Conservation (phyloP, 805 yeast genomes). For the Ogataea zsoltii region DNA sequence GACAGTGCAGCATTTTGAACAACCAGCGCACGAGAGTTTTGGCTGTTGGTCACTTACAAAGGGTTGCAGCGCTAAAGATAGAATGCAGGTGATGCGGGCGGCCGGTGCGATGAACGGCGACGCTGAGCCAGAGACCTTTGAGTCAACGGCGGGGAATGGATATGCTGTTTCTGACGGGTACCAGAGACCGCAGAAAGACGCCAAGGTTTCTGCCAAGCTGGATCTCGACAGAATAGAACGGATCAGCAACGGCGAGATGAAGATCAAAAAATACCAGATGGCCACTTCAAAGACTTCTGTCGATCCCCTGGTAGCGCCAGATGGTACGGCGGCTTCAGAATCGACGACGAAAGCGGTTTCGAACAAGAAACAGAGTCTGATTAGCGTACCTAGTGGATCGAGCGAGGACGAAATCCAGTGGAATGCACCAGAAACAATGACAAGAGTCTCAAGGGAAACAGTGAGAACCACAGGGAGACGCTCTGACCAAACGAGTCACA, state of each 20-base stretch:
- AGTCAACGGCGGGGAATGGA: not conserved
- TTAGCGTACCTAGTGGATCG: constrained; percentile 1
- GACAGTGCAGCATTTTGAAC: too few relatives aligned
- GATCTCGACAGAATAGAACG: constrained; percentile 8
- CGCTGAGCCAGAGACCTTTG: not conserved
- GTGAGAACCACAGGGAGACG: constrained; percentile 15
- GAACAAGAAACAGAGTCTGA: not conserved
- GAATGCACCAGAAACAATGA: constrained; percentile 2
- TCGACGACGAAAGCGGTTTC: too few relatives aligned
- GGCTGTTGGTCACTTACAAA: not conserved
- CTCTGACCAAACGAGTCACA: constrained; percentile 11
- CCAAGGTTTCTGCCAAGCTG: not conserved
- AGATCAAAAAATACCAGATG: constrained; percentile 17
- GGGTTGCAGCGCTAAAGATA: constrained; percentile 5
- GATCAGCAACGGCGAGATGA: constrained; percentile 16
- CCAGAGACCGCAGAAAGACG: not conserved
- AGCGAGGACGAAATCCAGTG: not conserved
- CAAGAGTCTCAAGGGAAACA: constrained; percentile 13
- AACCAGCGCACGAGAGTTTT: too few relatives aligned
- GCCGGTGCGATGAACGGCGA: not conserved
- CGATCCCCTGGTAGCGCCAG: not conserved
- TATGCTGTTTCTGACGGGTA: not conserved
- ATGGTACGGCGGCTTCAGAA: too few relatives aligned
- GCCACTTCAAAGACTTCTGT: constrained; percentile 2
- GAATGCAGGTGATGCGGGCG: constrained; percentile 4